A percentile compares a stretch with the other conserved stretches of the same genome.
These are phyloP conservation scores for Styphnolobium japonicum DNA, from an alignment of 306 rosid genomes.

Conservation along the genomic window DNA sequence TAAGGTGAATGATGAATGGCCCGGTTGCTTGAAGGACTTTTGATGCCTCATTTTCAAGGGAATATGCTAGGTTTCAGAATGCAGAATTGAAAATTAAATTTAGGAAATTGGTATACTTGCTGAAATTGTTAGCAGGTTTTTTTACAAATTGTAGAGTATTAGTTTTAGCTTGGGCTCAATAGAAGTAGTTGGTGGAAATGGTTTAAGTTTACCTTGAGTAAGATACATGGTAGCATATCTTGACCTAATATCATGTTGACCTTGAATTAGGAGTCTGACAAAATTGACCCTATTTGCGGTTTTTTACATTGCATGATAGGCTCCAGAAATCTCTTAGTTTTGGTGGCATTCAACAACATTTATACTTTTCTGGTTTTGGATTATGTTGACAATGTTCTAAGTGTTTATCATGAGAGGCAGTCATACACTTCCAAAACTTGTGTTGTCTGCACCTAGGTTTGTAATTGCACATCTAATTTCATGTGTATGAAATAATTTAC, in stretches of 20 bases:
- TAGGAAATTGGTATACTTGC: too few species aligned
- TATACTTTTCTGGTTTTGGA: neutral
- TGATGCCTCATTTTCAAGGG: conserved; percentile 14
- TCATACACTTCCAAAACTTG: neutral
- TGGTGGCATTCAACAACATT: conserved; percentile 2
- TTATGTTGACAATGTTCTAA: conserved; percentile 16
- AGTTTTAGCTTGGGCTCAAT: too few species aligned
- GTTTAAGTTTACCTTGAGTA: conserved; percentile 5
- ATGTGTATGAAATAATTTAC: neutral
- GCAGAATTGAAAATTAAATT: too few species aligned
- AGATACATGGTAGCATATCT: neutral
- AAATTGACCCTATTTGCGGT: neutral
- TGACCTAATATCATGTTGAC: neutral
- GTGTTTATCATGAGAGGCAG: conserved; percentile 13
- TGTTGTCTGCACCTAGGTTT: conserved; percentile 13
- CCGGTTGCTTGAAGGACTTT: neutral
- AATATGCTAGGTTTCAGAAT: conserved; percentile 8
- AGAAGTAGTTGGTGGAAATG: conserved; percentile 10
- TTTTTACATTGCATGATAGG: conserved; percentile 15
- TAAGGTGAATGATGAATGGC: conserved; percentile 5
- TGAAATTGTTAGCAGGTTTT: too few species aligned
- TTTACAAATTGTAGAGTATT: too few species aligned
- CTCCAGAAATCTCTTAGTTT: neutral
- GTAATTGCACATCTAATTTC: neutral
- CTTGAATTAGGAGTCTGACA: neutral